A percentile compares a stretch with the other conserved stretches of the same genome.
Conservation (phyloP, 176 grass and related monocot species). For the Paspalum notatum region DNA sequence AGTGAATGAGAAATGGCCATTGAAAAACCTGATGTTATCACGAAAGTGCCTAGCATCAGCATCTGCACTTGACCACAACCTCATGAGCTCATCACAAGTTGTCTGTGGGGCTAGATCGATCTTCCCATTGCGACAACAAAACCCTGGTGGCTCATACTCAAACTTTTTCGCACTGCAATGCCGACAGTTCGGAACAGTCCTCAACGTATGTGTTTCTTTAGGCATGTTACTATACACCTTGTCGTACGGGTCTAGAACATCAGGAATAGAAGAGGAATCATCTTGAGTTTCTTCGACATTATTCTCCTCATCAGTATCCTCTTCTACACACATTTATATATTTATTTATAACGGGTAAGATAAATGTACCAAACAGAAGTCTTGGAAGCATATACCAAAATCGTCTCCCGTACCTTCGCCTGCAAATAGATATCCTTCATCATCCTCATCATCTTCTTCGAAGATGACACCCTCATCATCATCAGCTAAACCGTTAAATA, state of each 20-base stretch:
- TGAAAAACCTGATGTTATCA: neutral
- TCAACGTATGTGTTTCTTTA: neutral
- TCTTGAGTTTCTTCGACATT: neutral
- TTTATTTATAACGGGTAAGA: too few species aligned
- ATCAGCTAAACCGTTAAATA: neutral
- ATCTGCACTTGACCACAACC: neutral
- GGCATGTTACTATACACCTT: slow-evolving; percentile 1
- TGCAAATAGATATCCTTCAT: neutral
- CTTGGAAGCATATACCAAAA: neutral
- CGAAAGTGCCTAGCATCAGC: neutral
- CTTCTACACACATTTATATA: neutral
- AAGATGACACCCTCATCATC: neutral
- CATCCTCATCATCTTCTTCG: neutral
- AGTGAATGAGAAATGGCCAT: neutral
- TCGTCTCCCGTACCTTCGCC: neutral
- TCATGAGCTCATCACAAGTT: neutral
- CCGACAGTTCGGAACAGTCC: neutral
- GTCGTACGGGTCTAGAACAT: neutral
- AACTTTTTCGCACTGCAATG: neutral
- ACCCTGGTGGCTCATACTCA: neutral
- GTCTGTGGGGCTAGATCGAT: neutral
- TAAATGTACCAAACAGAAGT: neutral
- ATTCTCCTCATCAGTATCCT: neutral
- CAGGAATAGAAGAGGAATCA: neutral
- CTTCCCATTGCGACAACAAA: neutral